phyloP scores from a whole-genome alignment of 2,329 filamentous ascomycete species.

The Paraphoma sp. region DNA sequence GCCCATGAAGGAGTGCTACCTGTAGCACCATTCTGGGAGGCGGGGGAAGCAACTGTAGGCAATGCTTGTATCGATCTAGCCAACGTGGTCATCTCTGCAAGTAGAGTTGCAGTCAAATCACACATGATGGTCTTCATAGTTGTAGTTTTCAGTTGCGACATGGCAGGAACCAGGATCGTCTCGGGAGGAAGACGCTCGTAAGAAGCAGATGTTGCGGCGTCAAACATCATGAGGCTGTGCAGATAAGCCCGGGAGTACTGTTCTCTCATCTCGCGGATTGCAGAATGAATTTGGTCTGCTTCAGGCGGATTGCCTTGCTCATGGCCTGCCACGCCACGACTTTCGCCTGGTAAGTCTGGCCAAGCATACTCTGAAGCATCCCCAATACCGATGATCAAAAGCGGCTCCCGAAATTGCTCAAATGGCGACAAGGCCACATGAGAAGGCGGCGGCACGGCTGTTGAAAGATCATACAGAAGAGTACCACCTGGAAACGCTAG shows the following conservation, averaged over 20 bases:
- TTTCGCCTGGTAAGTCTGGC: constrained; percentile 51
- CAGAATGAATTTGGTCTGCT: constrained; percentile 58
- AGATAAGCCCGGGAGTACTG: constrained; percentile 77
- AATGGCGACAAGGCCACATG: constrained; percentile 85
- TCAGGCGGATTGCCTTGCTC: constrained; percentile 16
- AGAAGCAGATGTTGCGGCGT: constrained; percentile 59
- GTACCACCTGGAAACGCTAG: constrained; percentile 84
- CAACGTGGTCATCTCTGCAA: constrained; percentile 56
- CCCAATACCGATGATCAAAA: constrained; percentile 83
- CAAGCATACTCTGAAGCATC: constrained; percentile 72
- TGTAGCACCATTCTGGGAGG: constrained; percentile 33
- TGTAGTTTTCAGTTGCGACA: constrained; percentile 72
- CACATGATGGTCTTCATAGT: constrained; percentile 63
- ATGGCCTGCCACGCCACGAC: constrained; percentile 13
- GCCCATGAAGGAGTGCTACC: constrained; percentile 41
- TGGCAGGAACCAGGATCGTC: constrained; percentile 73
- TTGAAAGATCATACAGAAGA: constrained; percentile 87
- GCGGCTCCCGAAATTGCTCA: constrained; percentile 85
- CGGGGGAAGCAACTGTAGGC: constrained; percentile 68
- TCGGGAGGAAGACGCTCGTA: constrained; percentile 64
- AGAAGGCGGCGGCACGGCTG: constrained; percentile 78
- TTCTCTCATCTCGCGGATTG: constrained; percentile 74
- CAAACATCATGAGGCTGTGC: constrained; percentile 81
- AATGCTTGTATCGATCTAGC: constrained; percentile 57
- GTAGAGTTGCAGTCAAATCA: constrained; percentile 52